Percentiles rank a stretch among this genome's conserved stretches.
These are phyloP conservation scores for Rosa chinensis DNA, from an alignment of 306 rosid genomes.

Conservation along the genomic window DNA sequence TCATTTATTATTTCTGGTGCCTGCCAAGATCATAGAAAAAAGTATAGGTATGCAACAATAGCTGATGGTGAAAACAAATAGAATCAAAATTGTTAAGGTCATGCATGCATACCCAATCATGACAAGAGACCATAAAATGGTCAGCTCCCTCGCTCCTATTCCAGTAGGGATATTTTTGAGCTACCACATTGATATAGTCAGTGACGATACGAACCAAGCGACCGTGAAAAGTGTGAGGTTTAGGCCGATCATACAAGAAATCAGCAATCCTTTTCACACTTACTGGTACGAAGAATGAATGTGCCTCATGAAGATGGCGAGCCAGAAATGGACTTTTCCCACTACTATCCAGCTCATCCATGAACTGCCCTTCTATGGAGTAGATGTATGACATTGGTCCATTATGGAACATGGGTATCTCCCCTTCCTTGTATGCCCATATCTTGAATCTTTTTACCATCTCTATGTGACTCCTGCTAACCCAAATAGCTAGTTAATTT, in stretches of 20 bases:
- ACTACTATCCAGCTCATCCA: conserved; percentile 53
- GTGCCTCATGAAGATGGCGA: conserved; percentile 49
- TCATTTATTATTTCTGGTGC: conserved; percentile 35
- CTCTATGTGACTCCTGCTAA: conserved; percentile 58
- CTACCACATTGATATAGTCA: conserved; percentile 36
- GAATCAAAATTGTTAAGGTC: not conserved
- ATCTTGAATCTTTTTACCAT: conserved; percentile 67
- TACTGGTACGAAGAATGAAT: conserved; percentile 49
- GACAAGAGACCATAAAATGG: conserved; percentile 62
- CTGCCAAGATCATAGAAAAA: conserved; percentile 2
- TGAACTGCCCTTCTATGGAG: conserved; percentile 71
- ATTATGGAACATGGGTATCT: conserved; percentile 49
- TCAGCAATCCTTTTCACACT: conserved; percentile 49
- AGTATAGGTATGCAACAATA: not conserved
- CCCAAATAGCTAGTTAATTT: not conserved
- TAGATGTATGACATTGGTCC: conserved; percentile 68
- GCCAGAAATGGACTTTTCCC: conserved; percentile 37
- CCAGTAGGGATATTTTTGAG: conserved; percentile 46
- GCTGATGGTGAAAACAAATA: not conserved
- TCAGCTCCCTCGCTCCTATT: conserved; percentile 66
- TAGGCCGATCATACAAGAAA: conserved; percentile 37
- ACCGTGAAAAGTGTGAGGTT: conserved; percentile 26
- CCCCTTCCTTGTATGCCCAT: conserved; percentile 66
- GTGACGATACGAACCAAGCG: conserved; percentile 33
- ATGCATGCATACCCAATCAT: conserved; percentile 54